Conservation (phyloP, 768 basidiomycete genomes). For the Albatrellus ellisii region DNA sequence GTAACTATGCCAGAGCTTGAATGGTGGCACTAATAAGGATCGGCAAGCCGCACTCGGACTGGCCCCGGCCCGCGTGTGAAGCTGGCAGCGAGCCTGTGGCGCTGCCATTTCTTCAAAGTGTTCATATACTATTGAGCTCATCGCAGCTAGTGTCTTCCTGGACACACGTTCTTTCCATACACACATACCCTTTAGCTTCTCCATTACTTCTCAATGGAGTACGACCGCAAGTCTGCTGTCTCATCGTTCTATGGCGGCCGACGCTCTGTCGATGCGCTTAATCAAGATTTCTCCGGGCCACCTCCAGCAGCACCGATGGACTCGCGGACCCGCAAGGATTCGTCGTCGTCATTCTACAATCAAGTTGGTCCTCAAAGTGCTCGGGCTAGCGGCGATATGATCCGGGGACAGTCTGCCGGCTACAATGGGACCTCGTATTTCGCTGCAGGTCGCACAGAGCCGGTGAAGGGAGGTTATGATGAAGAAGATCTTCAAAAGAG, state of each 20-base stretch:
- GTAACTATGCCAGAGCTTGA: no score
- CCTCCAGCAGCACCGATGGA: conserved; percentile 15
- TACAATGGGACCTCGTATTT: conserved; percentile 65
- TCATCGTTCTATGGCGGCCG: conserved; percentile 70
- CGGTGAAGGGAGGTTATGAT: conserved; percentile 65
- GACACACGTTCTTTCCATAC: no score
- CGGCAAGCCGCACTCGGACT: no score
- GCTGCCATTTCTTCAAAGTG: no score
- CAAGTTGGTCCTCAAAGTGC: conserved; percentile 21
- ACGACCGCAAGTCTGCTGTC: conserved; percentile 65
- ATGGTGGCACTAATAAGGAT: no score
- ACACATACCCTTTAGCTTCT: no score
- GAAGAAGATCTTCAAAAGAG: conserved; percentile 37
- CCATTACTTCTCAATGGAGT: no score
- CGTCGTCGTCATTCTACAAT: conserved; percentile 53
- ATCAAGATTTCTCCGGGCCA: conserved; percentile 32
- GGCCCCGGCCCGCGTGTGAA: no score
- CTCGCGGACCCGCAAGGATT: conserved; percentile 42
- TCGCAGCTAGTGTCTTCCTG: no score
- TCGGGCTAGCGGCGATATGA: conserved; percentile 22
- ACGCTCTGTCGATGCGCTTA: conserved; percentile 52
- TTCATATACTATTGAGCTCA: no score
- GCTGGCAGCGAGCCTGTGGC: no score
- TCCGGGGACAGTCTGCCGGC: conserved; percentile 37
- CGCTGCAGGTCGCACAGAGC: conserved; percentile 57